Evolutionary conservation across 768 basidiomycete genomes (phyloP).

Genomic region (Mrakia hoshinonis): DNA sequence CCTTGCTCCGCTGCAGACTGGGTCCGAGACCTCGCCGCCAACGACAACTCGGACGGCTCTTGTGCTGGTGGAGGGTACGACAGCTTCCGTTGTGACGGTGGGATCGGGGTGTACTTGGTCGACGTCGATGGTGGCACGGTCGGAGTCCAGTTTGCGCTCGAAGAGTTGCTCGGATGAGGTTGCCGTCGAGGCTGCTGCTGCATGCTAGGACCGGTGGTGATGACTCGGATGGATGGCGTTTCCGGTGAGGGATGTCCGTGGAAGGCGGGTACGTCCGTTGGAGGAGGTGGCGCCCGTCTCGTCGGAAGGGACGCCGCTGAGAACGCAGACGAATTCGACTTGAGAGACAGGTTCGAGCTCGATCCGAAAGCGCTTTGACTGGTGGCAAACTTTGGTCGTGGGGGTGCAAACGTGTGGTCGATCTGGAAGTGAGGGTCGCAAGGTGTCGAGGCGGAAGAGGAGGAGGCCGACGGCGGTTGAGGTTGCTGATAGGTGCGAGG

Average conservation of each 20-base stretch:
- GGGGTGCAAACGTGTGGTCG: background rate
- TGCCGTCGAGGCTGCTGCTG: background rate
- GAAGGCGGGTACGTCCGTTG: background rate
- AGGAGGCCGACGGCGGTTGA: background rate
- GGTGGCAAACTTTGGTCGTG: conserved; percentile 1
- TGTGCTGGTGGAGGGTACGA: no score
- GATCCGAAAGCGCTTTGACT: background rate
- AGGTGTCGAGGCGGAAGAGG: background rate
- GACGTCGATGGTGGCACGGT: background rate
- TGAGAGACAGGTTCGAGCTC: no score
- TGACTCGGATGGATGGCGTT: background rate
- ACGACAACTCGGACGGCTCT: no score
- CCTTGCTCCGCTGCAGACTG: no score
- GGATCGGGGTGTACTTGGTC: background rate
- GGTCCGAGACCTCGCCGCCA: no score
- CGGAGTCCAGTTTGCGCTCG: background rate
- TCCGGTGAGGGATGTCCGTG: background rate
- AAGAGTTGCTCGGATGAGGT: background rate
- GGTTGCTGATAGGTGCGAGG: background rate
- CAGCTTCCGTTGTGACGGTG: background rate
- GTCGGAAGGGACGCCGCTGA: background rate
- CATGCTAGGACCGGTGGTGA: background rate
- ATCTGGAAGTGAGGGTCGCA: background rate
- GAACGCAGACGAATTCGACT: background rate
- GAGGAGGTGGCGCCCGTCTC: conserved; percentile 1